Base-by-base conservation (phyloP, 208 protist genomes). In the Wallacemonas rigidus region DNA sequence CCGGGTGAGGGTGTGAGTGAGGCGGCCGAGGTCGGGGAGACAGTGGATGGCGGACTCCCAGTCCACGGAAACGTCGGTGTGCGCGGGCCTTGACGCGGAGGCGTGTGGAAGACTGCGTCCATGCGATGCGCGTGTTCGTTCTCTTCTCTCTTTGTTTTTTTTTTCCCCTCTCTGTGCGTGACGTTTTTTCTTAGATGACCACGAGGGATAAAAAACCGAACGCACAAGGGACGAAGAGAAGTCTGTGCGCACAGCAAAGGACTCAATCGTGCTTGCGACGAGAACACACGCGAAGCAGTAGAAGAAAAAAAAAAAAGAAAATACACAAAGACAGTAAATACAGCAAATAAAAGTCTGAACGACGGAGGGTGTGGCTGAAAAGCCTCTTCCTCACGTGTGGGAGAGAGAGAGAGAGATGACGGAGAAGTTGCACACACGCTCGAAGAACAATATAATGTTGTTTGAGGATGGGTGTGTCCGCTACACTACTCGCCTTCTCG, bases 101-200 rank as follows among this genome's bases (percentile, higher is more conserved):
- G 75, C 2, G 75, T 80, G 43, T 68, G 70, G 56, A 80, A 80
- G 14, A 44, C 41, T 43, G 56, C 4, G 5, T 74, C 69, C 75
- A 80, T 80, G 14, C 17, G 36, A 40, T 36, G 17, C 15, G 12
- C n/a, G 0, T 51, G 9, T 26, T 62, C 35, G 38, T 50, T 50
- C 45, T 50, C 12, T 50, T 14, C 6, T 50, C 45, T 50, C 26
- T 26, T 26, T 26, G 0, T 50, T 1, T 50, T 50, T 50, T 50
- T 50, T 50, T 50, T 0, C 12, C 12, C 8, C 45, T 6, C 45
- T 50, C 8, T 50, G 45, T 50, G 45, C 26, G 55, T 64, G 58
- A 9, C 36, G 70, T 73, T 71, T 14, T 6, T 14, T n/a, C 54
- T 41, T 15, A 56, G 41, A 15, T 36, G 39, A 3, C 14, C 14